Percentiles rank a stretch among this genome's conserved stretches.
Evolutionary conservation across 495 filamentous ascomycete species (phyloP).

Genomic region (Astrothelium macrocarpum): DNA sequence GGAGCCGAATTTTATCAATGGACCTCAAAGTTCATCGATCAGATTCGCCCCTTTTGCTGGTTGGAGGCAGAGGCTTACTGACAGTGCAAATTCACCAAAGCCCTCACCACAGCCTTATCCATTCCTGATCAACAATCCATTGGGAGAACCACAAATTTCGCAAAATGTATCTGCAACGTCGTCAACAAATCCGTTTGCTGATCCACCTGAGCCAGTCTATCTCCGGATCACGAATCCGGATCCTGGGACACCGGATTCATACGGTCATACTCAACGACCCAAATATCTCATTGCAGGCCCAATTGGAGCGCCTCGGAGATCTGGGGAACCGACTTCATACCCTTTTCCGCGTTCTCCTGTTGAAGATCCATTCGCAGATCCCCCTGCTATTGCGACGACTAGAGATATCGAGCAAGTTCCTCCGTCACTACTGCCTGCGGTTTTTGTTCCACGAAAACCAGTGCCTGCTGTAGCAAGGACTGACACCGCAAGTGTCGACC

Average conservation of each 20-base stretch:
- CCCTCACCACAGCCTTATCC: slow-evolving; percentile 3
- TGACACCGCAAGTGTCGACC: background rate
- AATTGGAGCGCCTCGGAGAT: background rate
- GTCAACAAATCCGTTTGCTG: background rate
- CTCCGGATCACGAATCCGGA: slow-evolving; percentile 1
- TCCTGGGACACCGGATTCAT: background rate
- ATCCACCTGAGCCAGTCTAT: slow-evolving; percentile 1
- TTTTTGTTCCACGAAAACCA: background rate
- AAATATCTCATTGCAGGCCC: background rate
- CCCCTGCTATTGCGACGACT: background rate
- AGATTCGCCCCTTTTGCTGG: background rate
- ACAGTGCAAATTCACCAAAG: background rate
- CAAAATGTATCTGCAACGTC: background rate
- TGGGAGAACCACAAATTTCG: background rate
- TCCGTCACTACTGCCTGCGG: background rate
- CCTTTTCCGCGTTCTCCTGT: background rate
- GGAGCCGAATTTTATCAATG: slow-evolving; percentile 1
- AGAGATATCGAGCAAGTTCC: background rate
- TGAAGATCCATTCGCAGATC: background rate
- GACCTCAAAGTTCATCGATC: slow-evolving; percentile 3
- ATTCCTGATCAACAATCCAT: slow-evolving; percentile 4
- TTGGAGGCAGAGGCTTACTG: background rate
- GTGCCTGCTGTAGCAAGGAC: no score
- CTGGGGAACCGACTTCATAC: background rate
- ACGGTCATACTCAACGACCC: background rate